Evolutionary conservation across 495 filamentous ascomycete genomes (phyloP), one percentile per base, ranked within the genome.

Genomic region (Talaromyces wortmannii): DNA sequence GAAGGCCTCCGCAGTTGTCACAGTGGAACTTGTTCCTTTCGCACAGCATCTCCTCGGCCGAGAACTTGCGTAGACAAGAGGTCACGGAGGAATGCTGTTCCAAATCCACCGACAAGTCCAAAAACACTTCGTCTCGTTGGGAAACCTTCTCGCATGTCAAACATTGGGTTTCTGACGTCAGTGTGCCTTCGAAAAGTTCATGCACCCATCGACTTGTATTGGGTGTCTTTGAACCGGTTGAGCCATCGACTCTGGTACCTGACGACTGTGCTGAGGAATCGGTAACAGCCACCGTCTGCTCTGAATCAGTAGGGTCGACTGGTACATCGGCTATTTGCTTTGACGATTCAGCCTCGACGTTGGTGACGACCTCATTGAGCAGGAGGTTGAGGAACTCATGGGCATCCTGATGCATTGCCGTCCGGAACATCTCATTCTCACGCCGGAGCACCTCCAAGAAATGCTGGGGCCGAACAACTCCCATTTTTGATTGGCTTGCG

Each of bases 1-100:
- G 95, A 17, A 98, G 74, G 5, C 95, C 95, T 48, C 95, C 94
- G 59, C 94, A 98, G 58, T 90, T 90, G 65, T 98, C 94, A 68
- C 94, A 98, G 65, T 97, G 94, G 60, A 98, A 98, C 61, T 98
- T 95, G 74, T 98, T 98, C 54, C 90, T 82, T 71, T 98, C 94
- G 64, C 94, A 97, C 54, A 98, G 84, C 95, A 97, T 97, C 70
- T 98, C 94, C 60, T 96, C 94, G 33, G 91, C 91, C 0, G 94
- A 98, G 65, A 98, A 98, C 56, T 95, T 96, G 32, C 88, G 81
- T 51, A 98, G 73, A 67, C 94, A 98, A 12, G 95, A 91, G 3
- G 94, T 97, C 2, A 98, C 94, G 0, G 95, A 97, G 4, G 92
- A 90, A 69, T 98, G 91, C 63, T 97, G 88, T 57, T 95, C 91